Base-by-base conservation (phyloP, 2,329 filamentous ascomycete genomes). In the Chaetomium globosum region DNA sequence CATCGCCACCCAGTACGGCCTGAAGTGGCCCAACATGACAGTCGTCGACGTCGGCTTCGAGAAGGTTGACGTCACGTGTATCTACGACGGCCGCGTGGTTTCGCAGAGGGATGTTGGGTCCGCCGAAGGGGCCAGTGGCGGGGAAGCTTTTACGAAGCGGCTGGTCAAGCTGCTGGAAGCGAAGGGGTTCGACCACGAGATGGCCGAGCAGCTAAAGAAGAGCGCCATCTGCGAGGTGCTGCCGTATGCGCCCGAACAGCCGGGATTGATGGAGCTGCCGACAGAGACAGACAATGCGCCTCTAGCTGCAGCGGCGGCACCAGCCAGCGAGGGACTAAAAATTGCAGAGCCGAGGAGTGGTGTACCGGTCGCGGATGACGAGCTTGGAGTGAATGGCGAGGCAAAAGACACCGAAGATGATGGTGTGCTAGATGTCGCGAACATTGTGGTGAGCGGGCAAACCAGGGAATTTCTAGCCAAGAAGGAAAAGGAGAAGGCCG, bases 31-130 rank as follows among this genome's bases (percentile, higher is more conserved):
- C 36, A 92, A 87, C 71, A 89, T 95, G 73, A 95, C 92, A 0
- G 86, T 99, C 23, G 84, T 99, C 28, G 95, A 99, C 76, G 90
- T 99, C 66, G 95, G 95, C 12, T 92, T 88, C 75, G 88, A 92
- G 73, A 98, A 98, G 80, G 92, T 94, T 28, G 93, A 99, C 73
- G 86, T 99, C 23, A 96, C 93, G 0, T 94, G 93, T 64, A 87
- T 99, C 58, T 88, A 89, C 65, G 94, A 98, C 68, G 94, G 91
- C 72, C 80, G 87, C 54, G 85, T 96, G 5, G 83, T 80, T 83
- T 93, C 77, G 83, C 91, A 78, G 80, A 87, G 74, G 83, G 87
- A 74, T 77, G 85, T 83, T 78, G 89, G 75, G 67, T 90, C 70
- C 73, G 84, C 60, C 80, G 72, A 66, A 5, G 74, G 77, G 53